These are phyloP conservation scores for Pyrenophora teres DNA, from an alignment of 2,329 filamentous ascomycete species.

Conservation along the genomic window DNA sequence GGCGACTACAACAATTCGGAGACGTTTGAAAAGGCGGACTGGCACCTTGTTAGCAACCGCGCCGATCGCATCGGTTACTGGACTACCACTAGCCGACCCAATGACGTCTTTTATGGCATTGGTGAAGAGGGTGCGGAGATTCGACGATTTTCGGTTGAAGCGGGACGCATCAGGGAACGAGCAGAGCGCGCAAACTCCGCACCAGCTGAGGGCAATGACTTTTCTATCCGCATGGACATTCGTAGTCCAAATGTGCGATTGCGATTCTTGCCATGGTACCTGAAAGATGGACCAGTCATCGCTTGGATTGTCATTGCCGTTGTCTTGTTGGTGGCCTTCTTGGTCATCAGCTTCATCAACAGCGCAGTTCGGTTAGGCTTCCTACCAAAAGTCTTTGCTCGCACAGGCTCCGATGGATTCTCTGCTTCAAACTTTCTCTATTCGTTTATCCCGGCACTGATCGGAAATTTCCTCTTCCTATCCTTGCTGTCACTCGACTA, in stretches of 20 bases:
- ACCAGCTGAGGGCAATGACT: constrained; percentile 36
- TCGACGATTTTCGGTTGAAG: constrained; percentile 56
- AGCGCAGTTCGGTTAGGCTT: constrained; percentile 72
- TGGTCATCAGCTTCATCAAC: constrained; percentile 79
- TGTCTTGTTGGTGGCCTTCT: constrained; percentile 55
- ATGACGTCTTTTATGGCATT: constrained; percentile 77
- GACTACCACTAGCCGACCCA: constrained; percentile 68
- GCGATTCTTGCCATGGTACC: constrained; percentile 76
- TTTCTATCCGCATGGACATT: constrained; percentile 56
- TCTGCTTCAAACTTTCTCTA: constrained; percentile 89
- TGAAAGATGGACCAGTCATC: constrained; percentile 69
- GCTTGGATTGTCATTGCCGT: constrained; percentile 60
- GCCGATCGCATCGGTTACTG: constrained; percentile 84
- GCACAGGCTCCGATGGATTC: constrained; percentile 67
- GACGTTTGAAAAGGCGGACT: constrained; percentile 59
- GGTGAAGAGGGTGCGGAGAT: constrained; percentile 65
- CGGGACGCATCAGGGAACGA: constrained; percentile 56
- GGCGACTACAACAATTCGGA: constrained; percentile 73
- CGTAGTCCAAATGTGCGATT: constrained; percentile 61
- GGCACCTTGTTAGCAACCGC: constrained; percentile 60
- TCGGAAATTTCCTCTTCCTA: constrained; percentile 71
- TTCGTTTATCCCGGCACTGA: constrained; percentile 70
- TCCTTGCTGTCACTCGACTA: constrained; percentile 70
- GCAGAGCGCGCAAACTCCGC: constrained; percentile 30
- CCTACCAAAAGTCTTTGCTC: constrained; percentile 66